phyloP scores from a whole-genome alignment of 1,284 basidiomycete genomes.

The Cutaneotrichosporon sp. region DNA sequence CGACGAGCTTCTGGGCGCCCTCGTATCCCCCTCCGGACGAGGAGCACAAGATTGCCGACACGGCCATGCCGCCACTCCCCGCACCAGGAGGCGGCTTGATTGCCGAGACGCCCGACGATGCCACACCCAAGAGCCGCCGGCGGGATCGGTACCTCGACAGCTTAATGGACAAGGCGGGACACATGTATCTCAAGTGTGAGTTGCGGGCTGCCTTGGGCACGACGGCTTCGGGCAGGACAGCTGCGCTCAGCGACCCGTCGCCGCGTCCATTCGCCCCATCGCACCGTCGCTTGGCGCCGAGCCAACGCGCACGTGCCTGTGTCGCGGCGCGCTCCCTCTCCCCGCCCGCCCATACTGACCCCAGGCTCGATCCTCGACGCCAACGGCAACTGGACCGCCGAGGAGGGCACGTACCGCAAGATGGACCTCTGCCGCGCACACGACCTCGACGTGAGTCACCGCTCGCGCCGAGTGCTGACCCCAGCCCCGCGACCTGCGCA shows the following conservation, averaged over 20 bases:
- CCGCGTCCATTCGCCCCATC: no score
- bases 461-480: not conserved
- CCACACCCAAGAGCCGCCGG: conserved; percentile 6
- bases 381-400: conserved; percentile 83
- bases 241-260: no score
- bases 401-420: conserved; percentile 87
- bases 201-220: no score
- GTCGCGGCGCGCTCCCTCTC: no score
- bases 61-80: conserved; percentile 19
- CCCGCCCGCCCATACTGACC: not conserved
- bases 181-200: conserved; percentile 50
- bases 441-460: conserved; percentile 71
- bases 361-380: conserved; percentile 85
- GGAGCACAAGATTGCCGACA: not conserved
- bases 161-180: conserved; percentile 53
- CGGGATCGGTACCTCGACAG: conserved; percentile 48
- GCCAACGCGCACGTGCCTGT: no score
- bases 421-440: conserved; percentile 85
- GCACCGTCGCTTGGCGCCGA: no score
- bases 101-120: conserved; percentile 6
- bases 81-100: conserved; percentile 10
- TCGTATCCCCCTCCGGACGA: conserved; percentile 1
- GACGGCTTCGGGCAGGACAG: no score
- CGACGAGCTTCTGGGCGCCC: conserved; percentile 31
- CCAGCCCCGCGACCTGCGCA: conserved; percentile 91